phyloP scores from a whole-genome alignment of 768 basidiomycete genomes.

The Tricholoma terreum region DNA sequence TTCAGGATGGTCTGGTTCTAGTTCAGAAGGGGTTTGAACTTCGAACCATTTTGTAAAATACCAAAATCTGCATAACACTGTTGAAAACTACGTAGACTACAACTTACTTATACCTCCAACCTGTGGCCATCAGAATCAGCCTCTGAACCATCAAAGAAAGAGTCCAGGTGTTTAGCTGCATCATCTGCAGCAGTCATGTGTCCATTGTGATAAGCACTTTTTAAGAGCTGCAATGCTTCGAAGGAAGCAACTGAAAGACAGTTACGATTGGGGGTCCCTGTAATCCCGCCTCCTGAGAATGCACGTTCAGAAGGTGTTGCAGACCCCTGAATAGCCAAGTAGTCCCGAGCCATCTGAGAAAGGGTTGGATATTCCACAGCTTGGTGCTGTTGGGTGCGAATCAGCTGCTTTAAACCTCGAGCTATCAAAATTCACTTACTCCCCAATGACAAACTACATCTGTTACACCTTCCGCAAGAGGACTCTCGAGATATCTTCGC shows the following conservation, averaged over 20 bases:
- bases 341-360: constrained; percentile 22
- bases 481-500: not conserved
- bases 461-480: not conserved
- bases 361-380: not conserved
- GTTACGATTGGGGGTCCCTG: constrained; percentile 12
- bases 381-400: not conserved
- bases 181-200: constrained; percentile 8
- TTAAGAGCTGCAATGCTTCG: constrained; percentile 14
- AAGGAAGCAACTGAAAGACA: constrained; percentile 8
- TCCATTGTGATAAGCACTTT: constrained; percentile 13
- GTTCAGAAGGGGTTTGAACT: not conserved
- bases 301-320: constrained; percentile 27
- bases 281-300: constrained; percentile 28
- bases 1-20: not conserved
- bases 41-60: not conserved
- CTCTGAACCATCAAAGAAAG: constrained; percentile 10
- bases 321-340: constrained; percentile 29
- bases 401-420: not conserved
- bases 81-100: not conserved
- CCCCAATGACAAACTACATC: constrained; percentile 1
- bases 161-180: not conserved
- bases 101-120: not conserved
- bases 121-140: constrained; percentile 2
- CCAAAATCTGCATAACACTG: not conserved
- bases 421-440: not conserved